Evolutionary conservation across 179 eudicot species (phyloP), one percentile per base, ranked within the genome.

Genomic region (Gypsophila paniculata): DNA sequence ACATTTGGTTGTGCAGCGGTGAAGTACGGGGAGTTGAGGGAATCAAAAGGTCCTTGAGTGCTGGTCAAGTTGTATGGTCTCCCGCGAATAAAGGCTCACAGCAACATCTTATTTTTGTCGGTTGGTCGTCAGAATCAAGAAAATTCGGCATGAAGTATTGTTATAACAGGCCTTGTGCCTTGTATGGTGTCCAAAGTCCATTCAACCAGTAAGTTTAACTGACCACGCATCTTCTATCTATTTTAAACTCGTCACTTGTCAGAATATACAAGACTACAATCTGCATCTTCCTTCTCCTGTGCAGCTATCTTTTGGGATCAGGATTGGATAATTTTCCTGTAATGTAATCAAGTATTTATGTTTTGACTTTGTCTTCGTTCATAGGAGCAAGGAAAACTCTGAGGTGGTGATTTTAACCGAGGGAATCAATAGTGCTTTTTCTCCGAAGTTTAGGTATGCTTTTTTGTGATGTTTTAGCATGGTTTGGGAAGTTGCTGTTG

Each of bases 21-120:
- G 93, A 91, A 61, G 93, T 88, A 60, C 79, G 80, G 61, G 82
- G 85, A 76, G 93, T 87, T 23, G 72, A 87, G 70, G 90, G 88
- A 51, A 86, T 88, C 14, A 76, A 71, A 42, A 87, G 81, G 76
- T 85, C 93, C 39, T 46, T 94, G 73, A 94, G 96, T 75, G 88
- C 77, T 63, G 99, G 99, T 63, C 97, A 94, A 85, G 97, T 90
- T 76, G 75, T 90, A 21, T 94, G 99, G 97, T 86, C 91, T 76
- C 99, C 97, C 51, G 70, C 86, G 17, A 71, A 74, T 52, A 61
- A 85, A 71, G 82, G 73, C 74, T 75, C 79, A 69, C 73, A 77
- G 63, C 77, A 88, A 46, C 81, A 85, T 72, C 85, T 94, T 70
- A 83, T 94, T 73, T 91, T 94, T 82, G 99, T 91, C 78, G 99